Conservation (phyloP, 352 stramenopile species). For the Aphanomyces stellatus region DNA sequence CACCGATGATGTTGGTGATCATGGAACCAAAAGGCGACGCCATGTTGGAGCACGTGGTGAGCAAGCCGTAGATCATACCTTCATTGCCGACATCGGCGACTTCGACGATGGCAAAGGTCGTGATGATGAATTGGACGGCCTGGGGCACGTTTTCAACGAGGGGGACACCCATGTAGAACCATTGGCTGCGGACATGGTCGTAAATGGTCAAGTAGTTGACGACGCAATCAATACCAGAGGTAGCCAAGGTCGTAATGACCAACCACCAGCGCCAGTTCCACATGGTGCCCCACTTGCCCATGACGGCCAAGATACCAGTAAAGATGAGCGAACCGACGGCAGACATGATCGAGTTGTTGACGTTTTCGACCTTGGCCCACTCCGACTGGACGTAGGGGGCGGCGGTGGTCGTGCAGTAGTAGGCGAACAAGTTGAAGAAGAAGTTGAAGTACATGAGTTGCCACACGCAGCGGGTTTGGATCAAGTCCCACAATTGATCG, state of each 20-base stretch:
- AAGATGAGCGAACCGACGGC: background rate
- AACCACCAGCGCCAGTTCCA: constrained; percentile 44
- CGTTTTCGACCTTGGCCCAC: background rate
- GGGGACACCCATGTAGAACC: constrained; percentile 42
- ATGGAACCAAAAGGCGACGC: background rate
- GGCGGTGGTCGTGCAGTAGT: background rate
- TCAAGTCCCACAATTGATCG: background rate
- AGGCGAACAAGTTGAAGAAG: constrained; percentile 1
- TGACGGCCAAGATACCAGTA: background rate
- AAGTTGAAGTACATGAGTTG: constrained; percentile 14
- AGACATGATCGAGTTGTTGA: constrained; percentile 7
- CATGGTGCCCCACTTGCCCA: background rate
- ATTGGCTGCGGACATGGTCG: constrained; percentile 37
- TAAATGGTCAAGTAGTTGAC: constrained; percentile 28
- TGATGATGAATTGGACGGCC: constrained; percentile 42
- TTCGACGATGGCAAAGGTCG: constrained; percentile 47
- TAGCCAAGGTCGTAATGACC: constrained; percentile 28
- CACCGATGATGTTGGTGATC: background rate
- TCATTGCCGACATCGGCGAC: constrained; percentile 31
- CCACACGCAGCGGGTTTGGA: background rate
- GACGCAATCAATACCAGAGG: constrained; percentile 35
- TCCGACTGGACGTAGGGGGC: background rate
- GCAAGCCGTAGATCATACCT: constrained; percentile 13
- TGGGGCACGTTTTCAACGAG: constrained; percentile 37
- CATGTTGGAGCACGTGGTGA: constrained; percentile 7